Conservation (phyloP, 2,329 filamentous ascomycete genomes). For the Stromatinia cepivora region DNA sequence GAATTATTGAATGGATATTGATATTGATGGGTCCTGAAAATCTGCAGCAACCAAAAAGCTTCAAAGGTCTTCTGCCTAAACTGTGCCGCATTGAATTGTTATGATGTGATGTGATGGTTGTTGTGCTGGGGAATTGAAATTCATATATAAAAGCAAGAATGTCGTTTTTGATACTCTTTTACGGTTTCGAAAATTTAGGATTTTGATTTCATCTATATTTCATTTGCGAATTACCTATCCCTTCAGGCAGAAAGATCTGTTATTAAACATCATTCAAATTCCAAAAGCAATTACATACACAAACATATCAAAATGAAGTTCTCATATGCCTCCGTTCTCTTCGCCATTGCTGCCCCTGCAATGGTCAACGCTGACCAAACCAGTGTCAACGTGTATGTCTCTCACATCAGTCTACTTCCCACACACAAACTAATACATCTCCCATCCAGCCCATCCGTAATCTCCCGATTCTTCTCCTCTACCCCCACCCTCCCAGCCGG, state of each 20-base stretch:
- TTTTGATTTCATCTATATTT: background rate
- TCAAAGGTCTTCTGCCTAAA: background rate
- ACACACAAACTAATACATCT: background rate
- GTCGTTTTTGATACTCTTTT: too few relatives aligned
- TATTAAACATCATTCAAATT: background rate
- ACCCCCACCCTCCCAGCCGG: slow-evolving; percentile 29
- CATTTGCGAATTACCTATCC: background rate
- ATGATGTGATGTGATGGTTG: background rate
- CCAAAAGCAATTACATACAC: background rate
- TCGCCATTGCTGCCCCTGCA: slow-evolving; percentile 1
- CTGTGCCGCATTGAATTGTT: background rate
- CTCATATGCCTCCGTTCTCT: slow-evolving; percentile 8
- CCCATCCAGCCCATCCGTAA: slow-evolving; percentile 28
- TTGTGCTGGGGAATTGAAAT: background rate
- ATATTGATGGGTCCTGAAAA: background rate
- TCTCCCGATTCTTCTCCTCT: slow-evolving; percentile 29
- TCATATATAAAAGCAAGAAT: background rate
- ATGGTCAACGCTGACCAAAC: slow-evolving; percentile 6
- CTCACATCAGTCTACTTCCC: background rate
- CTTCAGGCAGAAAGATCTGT: background rate
- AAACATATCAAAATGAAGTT: slow-evolving; percentile 17
- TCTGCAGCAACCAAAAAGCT: background rate
- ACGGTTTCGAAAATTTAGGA: background rate
- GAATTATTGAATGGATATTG: background rate
- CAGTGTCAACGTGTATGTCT: slow-evolving; percentile 31